Evolutionary conservation across 352 stramenopile genomes (phyloP).

Genomic region (Globisporangium spinosum): DNA sequence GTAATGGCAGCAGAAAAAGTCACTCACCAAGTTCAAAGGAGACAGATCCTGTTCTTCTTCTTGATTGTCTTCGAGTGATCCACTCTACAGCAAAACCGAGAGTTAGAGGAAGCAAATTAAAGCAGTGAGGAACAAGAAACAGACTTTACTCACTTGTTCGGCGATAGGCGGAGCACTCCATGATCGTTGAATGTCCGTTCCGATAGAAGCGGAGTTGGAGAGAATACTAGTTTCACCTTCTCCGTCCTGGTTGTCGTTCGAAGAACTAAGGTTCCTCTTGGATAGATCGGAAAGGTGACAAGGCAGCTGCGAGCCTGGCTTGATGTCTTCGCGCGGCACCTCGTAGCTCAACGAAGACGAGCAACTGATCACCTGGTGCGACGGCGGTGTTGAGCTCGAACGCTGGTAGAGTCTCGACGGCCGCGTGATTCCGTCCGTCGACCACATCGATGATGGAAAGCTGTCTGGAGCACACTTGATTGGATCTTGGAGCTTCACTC

Average conservation of each 20-base stretch:
- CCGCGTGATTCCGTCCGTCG: conserved; percentile 50
- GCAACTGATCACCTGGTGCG: conserved; percentile 4
- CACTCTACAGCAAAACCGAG: conserved; percentile 1
- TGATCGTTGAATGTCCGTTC: conserved; percentile 36
- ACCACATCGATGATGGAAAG: conserved; percentile 47
- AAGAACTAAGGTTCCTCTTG: background rate
- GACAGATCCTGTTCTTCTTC: conserved; percentile 25
- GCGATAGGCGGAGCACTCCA: conserved; percentile 43
- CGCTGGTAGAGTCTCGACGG: conserved; percentile 51
- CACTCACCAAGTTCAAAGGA: conserved; percentile 28
- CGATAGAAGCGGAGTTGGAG: conserved; percentile 7
- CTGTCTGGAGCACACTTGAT: conserved; percentile 30
- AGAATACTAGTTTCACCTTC: background rate
- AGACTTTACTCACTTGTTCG: conserved; percentile 29
- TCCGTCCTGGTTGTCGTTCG: conserved; percentile 12
- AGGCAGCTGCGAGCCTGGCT: conserved; percentile 8
- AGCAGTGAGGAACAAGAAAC: background rate
- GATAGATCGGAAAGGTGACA: background rate
- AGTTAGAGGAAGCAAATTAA: background rate
- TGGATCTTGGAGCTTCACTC: conserved; percentile 56
- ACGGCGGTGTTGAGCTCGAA: conserved; percentile 31
- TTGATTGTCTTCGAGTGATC: conserved; percentile 35
- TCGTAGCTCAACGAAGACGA: background rate
- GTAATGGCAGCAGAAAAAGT: background rate
- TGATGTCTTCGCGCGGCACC: background rate